Evolutionary conservation across 495 filamentous ascomycete genomes (phyloP), one percentile per base, ranked within the genome.

Genomic region (Clavariopsis aquatica): DNA sequence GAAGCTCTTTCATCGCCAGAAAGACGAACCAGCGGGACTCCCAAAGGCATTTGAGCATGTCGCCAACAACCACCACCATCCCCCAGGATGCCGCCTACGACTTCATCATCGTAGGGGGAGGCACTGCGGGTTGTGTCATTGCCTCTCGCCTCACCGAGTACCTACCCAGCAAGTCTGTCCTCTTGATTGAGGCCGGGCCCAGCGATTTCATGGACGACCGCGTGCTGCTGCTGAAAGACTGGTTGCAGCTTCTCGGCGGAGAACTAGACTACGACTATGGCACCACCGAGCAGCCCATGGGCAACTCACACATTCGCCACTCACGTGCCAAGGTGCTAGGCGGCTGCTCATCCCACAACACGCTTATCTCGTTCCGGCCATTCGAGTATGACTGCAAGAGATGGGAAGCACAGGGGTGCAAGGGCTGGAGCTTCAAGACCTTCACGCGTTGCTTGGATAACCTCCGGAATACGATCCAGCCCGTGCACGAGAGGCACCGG

Each of bases 291-390:
- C 90, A 93, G 74, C 89, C 89, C 13, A 75, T 70, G 61, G 89
- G 88, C 70, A 92, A 92, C 76, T 91, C 88, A 52, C 81, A 87
- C 78, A 92, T 94, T 75, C 84, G 89, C 55, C 89, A 93, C 76
- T 90, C 90, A 17, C 84, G 90, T 60, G 90, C 90, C 29, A 92
- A 92, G 78, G 88, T 93, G 13, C 82, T 94, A 26, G 90, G 90
- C 66, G 90, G 90, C 58, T 94, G 90, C 80, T 91, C 89, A 23
- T 89, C 86, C 49, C 90, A 94, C 80, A 94, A 94, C 72, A 93
- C 90, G 27, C 80, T 93, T 57, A 92, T 94, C 71, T 90, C 88
- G 4, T 93, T 92, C 80, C 84, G 89, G 22, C 89, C 90, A 2
- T 93, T 93, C 71, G 84, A 88, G 73, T 89, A 90, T 77, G 90